A percentile compares a stretch with the other conserved stretches of the same genome.
Conservation (phyloP, 495 filamentous ascomycete species). For the Penicillium antarcticum region DNA sequence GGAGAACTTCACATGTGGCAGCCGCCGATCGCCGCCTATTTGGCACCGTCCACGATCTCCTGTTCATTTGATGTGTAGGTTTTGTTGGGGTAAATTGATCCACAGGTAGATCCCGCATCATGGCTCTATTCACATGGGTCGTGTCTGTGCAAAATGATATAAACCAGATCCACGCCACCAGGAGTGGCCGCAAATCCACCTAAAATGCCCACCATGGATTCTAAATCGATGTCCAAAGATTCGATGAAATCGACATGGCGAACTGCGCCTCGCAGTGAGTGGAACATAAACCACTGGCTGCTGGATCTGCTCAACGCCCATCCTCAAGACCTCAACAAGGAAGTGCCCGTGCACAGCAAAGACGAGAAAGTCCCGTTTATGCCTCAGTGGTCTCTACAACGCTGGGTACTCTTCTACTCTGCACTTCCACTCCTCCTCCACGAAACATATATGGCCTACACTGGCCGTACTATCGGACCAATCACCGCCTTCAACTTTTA, state of each 20-base stretch:
- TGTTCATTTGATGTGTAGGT: constrained; percentile 9
- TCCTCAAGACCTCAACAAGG: constrained; percentile 28
- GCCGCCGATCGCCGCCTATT: constrained; percentile 7
- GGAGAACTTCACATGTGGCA: constrained; percentile 18
- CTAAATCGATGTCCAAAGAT: constrained; percentile 33
- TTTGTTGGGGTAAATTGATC: constrained; percentile 21
- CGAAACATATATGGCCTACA: constrained; percentile 29
- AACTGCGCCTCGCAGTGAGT: constrained; percentile 26
- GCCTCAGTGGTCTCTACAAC: constrained; percentile 36
- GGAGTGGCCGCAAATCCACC: background rate
- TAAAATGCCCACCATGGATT: constrained; percentile 17
- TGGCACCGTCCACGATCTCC: background rate
- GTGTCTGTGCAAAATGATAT: constrained; percentile 10
- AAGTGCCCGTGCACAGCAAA: constrained; percentile 35
- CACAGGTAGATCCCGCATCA: constrained; percentile 7
- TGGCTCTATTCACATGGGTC: constrained; percentile 18
- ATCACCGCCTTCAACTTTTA: constrained; percentile 36
- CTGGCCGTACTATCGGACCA: constrained; percentile 26
- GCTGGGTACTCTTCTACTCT: constrained; percentile 38
- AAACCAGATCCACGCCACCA: constrained; percentile 4
- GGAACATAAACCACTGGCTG: constrained; percentile 34
- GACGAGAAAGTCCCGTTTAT: constrained; percentile 36
- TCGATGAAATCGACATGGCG: constrained; percentile 46
- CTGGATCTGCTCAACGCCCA: constrained; percentile 35
- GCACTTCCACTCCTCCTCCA: constrained; percentile 34